phyloP scores from a whole-genome alignment of 2,329 filamentous ascomycete species.

The Xylaria multiplex region DNA sequence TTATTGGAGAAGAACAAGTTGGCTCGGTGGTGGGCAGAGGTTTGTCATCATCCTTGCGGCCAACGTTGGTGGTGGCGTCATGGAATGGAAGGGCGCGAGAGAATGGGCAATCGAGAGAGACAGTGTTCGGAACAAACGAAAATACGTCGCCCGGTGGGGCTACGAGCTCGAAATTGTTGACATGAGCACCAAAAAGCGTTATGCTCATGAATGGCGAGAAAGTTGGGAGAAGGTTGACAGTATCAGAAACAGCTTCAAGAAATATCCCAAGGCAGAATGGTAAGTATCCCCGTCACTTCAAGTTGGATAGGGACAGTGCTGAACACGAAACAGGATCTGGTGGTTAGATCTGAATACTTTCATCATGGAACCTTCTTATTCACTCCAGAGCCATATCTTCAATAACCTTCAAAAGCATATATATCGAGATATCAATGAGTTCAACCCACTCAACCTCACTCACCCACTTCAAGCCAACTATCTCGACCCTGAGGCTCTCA shows the following conservation, averaged over 20 bases:
- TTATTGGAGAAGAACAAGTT: slow-evolving; percentile 75
- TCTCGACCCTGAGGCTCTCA: slow-evolving; percentile 79
- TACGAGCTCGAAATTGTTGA: slow-evolving; percentile 97
- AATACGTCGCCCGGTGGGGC: slow-evolving; percentile 87
- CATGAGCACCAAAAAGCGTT: slow-evolving; percentile 98
- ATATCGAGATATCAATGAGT: slow-evolving; percentile 95
- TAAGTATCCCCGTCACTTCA: slow-evolving; percentile 57
- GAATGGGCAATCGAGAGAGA: slow-evolving; percentile 99
- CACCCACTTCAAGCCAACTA: slow-evolving; percentile 81
- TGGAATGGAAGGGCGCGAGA: slow-evolving; percentile 97
- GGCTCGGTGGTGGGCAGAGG: slow-evolving; percentile 86
- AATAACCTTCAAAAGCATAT: slow-evolving; percentile 76
- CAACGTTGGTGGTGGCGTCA: slow-evolving; percentile 94
- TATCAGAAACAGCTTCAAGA: slow-evolving; percentile 85
- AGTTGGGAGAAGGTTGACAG: slow-evolving; percentile 99
- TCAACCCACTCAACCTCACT: slow-evolving; percentile 92
- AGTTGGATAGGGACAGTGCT: slow-evolving; percentile 11
- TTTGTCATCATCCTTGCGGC: slow-evolving; percentile 93
- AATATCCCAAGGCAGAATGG: slow-evolving; percentile 97
- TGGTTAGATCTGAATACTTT: slow-evolving; percentile 98
- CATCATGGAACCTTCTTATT: slow-evolving; percentile 95
- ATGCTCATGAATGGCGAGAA: slow-evolving; percentile 98
- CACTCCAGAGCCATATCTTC: slow-evolving; percentile 91
- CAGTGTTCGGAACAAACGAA: slow-evolving; percentile 93
- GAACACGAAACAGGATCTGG: slow-evolving; percentile 80